Base-by-base conservation (phyloP, 805 yeast genomes). In the Jamesozyma jinghongensis region DNA sequence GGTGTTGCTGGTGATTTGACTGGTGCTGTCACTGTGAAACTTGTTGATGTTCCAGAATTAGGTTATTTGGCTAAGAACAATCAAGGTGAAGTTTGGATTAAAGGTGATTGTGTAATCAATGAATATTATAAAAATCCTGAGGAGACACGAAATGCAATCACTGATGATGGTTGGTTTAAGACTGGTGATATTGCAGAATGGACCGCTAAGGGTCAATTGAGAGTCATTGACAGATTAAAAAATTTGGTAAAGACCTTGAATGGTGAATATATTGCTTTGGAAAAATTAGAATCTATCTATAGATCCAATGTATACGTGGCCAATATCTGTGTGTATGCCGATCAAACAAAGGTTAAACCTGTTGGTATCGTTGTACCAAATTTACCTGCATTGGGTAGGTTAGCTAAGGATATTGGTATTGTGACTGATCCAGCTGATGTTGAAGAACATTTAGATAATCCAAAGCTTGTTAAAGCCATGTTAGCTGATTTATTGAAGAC, bases 161-260 rank as follows among this genome's bases (percentile, higher is more conserved):
- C 78, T 40, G 83, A 81, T 45, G 88, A 84, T 53, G 94, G 88
- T 19, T 92, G 97, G 97, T 92, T 92, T 71, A 74, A 70, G 60
- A 92, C 97, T 27, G 98, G 98, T 64, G 98, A 92, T 63, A 86
- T 92, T 64, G 96, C 90, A 59, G 87, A 85, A 69, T 86, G 96
- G 94, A 74, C 88, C 33, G 45, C 77, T 20, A 73, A 70, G 49
- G 97, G 97, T 50, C 80, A 77, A 43, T 71, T 92, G 57, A 77
- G 74, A 59, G 70, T 92, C 46, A 84, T 92, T 61, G 98, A 92
- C 68, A 83, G 98, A 62, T 85, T 78, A 71, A 92, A 92, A 79
- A 92, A 92, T 63, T 73, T 92, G 65, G 94, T 92, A 53, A 92
- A 92, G 74, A 92, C 98, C 16, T 72, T 76, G 56, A 90, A 92